phyloP scores from a whole-genome alignment of 805 yeast genomes.

The Komagataella pastoris region DNA sequence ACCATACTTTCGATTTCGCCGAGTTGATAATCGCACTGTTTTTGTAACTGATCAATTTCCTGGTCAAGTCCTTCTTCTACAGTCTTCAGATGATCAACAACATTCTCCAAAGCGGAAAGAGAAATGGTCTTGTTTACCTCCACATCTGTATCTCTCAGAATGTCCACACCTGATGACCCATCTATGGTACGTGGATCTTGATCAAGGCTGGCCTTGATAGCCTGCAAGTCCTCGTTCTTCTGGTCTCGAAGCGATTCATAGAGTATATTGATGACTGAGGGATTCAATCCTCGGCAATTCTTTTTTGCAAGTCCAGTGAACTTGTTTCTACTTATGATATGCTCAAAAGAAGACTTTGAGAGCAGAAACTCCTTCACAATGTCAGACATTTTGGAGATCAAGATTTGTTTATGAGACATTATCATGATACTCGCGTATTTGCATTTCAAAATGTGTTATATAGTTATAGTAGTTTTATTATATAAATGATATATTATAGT shows the following conservation, averaged over 20 bases:
- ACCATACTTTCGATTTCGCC: conserved; percentile 9
- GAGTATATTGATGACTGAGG: background rate
- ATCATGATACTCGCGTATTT: background rate
- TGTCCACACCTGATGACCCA: background rate
- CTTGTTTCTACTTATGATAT: conserved; percentile 1
- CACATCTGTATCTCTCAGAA: background rate
- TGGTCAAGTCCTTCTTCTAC: conserved; percentile 15
- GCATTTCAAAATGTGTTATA: background rate
- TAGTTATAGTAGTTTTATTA: background rate
- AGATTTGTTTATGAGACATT: background rate
- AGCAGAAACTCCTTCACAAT: conserved; percentile 3
- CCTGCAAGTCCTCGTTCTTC: background rate
- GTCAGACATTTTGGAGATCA: background rate
- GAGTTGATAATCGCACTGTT: conserved; percentile 6
- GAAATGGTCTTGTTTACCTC: background rate
- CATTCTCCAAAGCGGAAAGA: background rate
- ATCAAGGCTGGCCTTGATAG: background rate
- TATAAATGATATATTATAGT: background rate
- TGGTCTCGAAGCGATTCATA: background rate
- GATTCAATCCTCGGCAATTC: background rate
- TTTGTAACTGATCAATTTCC: conserved; percentile 11
- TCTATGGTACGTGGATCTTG: background rate
- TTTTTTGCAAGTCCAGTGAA: background rate
- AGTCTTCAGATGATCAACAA: conserved; percentile 11
- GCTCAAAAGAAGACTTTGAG: conserved; percentile 3